Evolutionary conservation across 2,329 filamentous ascomycete species (phyloP).

Genomic region (Xylariaceae sp.): DNA sequence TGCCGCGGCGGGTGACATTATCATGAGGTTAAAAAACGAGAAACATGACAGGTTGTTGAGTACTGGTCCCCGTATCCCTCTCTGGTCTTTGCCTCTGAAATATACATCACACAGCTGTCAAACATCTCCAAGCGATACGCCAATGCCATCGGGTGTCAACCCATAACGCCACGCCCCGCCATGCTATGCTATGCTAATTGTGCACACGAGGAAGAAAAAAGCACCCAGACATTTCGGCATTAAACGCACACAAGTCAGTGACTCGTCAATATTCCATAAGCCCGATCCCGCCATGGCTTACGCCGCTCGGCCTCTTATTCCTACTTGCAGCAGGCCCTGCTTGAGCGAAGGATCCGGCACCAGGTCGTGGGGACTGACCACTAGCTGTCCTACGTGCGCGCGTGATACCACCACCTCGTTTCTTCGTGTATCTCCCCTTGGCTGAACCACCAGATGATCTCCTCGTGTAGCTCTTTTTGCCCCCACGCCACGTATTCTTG

Average conservation of each 20-base stretch:
- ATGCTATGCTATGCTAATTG: slow-evolving; percentile 5
- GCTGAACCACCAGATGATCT: slow-evolving; percentile 7
- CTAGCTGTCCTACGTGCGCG: slow-evolving; percentile 4
- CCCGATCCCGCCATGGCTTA: slow-evolving; percentile 22
- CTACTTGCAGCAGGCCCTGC: slow-evolving; percentile 6
- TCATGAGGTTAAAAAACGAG: too few species aligned
- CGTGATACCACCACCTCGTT: slow-evolving; percentile 10
- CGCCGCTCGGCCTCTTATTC: slow-evolving; percentile 12
- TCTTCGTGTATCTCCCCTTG: slow-evolving; percentile 16
- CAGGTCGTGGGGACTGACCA: slow-evolving; percentile 8
- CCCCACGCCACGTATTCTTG: slow-evolving; percentile 16
- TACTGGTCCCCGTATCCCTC: too few species aligned
- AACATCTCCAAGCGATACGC: too few species aligned
- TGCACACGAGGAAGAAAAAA: neutral
- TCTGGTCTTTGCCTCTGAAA: too few species aligned
- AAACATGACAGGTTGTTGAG: too few species aligned
- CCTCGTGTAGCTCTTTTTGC: slow-evolving; percentile 16
- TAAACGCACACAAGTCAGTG: neutral
- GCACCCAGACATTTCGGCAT: neutral
- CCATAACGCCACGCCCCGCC: slow-evolving; percentile 3
- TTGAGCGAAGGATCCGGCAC: slow-evolving; percentile 4
- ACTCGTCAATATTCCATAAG: slow-evolving; percentile 25
- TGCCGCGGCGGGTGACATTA: too few species aligned
- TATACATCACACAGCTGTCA: too few species aligned
- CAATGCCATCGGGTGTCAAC: too few species aligned